Evolutionary conservation across 2,329 filamentous ascomycete genomes (phyloP), one percentile per base, ranked within the genome.

Genomic region (Paramyrothecium sp.): DNA sequence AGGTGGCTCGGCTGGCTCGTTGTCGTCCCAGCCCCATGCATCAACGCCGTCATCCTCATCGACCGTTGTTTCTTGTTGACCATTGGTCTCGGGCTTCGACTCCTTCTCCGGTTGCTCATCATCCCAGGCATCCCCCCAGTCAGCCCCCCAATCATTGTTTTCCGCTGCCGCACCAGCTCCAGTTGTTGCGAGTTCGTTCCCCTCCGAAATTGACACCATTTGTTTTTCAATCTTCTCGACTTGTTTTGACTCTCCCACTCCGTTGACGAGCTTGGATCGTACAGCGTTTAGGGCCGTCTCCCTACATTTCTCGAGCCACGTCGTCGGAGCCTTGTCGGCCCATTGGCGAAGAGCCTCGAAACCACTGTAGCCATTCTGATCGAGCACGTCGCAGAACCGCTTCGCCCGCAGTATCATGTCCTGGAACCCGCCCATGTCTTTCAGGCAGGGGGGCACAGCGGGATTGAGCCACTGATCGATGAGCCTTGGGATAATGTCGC

Each of bases 201-300:
- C 89, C 61, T 89, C 86, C 0, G 79, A 78, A 52, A 83, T 81
- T 2, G 87, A 88, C 0, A 97, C 81, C 69, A 89, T 86, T 66
- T 95, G 89, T 52, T 88, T 96, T 72, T 98, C 94, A 1, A 96
- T 80, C 65, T 90, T 86, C 71, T 97, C 92, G 1, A 96, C 92
- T 50, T 83, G 80, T 63, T 85, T 89, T 16, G 88, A 81, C 23
- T 80, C 74, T 10, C 88, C 87, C 44, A 94, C 81, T 1, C 89
- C 90, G 54, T 78, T 76, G 3, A 86, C 81, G 2, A 97, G 80
- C 50, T 89, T 83, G 20, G 75, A 82, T 22, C 95, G 86, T 13
- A 96, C 86, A 34, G 84, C 82, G 60, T 93, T 89, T 22, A 99
- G 81, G 0, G 91, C 88, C 34, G 83, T 86, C 66, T 96, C 92